A percentile compares a stretch with the other conserved stretches of the same genome.
Conservation (phyloP, 2,329 filamentous ascomycete species). For the Nothomitra cinnamomea region DNA sequence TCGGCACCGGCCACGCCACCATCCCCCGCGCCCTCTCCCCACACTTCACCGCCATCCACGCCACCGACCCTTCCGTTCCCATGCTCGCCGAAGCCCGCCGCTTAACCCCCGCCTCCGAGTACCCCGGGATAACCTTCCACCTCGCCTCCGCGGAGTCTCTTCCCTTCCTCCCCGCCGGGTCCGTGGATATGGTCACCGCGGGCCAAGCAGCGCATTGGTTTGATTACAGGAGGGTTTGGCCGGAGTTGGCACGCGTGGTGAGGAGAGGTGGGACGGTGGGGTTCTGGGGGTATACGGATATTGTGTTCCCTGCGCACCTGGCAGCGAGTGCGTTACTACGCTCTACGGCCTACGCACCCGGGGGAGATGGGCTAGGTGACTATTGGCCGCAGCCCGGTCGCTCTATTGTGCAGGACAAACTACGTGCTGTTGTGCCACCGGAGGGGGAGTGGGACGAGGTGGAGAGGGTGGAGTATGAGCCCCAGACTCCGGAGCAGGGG, state of each 20-base stretch:
- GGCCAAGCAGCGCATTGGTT: constrained; percentile 52
- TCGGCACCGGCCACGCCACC: constrained; percentile 47
- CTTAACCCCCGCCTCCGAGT: constrained; percentile 12
- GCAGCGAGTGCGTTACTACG: constrained; percentile 35
- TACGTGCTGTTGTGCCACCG: constrained; percentile 36
- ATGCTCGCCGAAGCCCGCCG: constrained; percentile 29
- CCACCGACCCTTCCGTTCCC: constrained; percentile 37
- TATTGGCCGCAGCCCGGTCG: constrained; percentile 48
- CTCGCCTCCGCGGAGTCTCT: constrained; percentile 37
- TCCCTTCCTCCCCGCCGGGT: constrained; percentile 29
- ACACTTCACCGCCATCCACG: constrained; percentile 34
- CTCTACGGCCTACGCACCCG: constrained; percentile 35
- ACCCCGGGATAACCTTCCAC: constrained; percentile 30
- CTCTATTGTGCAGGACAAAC: constrained; percentile 33
- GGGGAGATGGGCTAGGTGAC: constrained; percentile 32
- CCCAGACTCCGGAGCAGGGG: constrained; percentile 25
- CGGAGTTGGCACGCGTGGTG: constrained; percentile 35
- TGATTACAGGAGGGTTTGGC: constrained; percentile 37
- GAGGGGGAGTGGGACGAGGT: constrained; percentile 34
- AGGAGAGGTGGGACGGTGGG: constrained; percentile 40
- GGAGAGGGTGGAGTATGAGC: constrained; percentile 38
- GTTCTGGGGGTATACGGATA: constrained; percentile 51
- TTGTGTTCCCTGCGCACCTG: constrained; percentile 37
- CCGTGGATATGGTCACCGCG: constrained; percentile 34
- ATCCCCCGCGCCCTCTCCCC: constrained; percentile 36